A percentile compares a stretch with the other conserved stretches of the same genome.
Evolutionary conservation across 805 yeast genomes (phyloP).

Genomic region (Scheffersomyces ergatensis): DNA sequence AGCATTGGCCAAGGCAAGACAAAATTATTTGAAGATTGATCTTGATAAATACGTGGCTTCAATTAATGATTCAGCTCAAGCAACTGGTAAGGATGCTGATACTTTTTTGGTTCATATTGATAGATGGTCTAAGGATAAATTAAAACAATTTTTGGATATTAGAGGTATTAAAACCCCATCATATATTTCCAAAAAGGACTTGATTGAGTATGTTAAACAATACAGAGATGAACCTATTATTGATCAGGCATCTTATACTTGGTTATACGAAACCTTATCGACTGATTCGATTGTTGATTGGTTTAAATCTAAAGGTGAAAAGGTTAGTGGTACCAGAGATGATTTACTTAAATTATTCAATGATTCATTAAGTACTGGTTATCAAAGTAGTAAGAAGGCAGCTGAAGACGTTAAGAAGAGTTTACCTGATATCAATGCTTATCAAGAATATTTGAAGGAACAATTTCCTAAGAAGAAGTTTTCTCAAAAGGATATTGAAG

Average conservation of each 20-base stretch:
- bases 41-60: conserved; percentile 32
- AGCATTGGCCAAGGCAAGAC: conserved; percentile 29
- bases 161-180: conserved; percentile 39
- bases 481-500: conserved; percentile 14
- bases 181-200: conserved; percentile 37
- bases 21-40: conserved; percentile 35
- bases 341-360: conserved; percentile 15
- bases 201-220: conserved; percentile 37
- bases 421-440: background rate
- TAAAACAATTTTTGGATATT: conserved; percentile 38
- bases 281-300: conserved; percentile 38
- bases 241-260: conserved; percentile 18
- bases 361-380: background rate
- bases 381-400: background rate
- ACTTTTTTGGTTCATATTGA: conserved; percentile 46
- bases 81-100: conserved; percentile 31
- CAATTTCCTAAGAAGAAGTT: conserved; percentile 6
- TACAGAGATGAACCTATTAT: conserved; percentile 34
- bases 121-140: conserved; percentile 45
- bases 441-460: conserved; percentile 4
- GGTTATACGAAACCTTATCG: conserved; percentile 35
- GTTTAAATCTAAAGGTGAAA: conserved; percentile 30
- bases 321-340: conserved; percentile 20
- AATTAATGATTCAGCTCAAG: conserved; percentile 25
- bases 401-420: background rate